A percentile compares a stretch with the other conserved stretches of the same genome.
phyloP scores from a whole-genome alignment of 768 basidiomycete species.

The Hygrophoropsis aurantiaca region DNA sequence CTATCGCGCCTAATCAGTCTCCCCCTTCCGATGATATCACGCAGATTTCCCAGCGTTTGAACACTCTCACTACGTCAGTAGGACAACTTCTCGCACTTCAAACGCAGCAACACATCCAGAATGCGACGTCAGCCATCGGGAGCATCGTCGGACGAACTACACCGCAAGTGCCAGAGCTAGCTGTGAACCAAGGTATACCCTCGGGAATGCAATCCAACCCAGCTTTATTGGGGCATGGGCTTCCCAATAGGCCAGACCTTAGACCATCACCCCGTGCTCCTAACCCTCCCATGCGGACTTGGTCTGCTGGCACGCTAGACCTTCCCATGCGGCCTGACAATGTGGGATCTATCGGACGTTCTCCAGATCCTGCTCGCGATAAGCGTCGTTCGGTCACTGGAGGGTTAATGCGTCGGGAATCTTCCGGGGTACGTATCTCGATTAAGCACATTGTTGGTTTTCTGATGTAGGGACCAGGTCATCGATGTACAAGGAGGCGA shows the following conservation, averaged over 20 bases:
- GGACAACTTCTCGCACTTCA: slow-evolving; percentile 81
- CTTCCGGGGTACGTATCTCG: slow-evolving; percentile 56
- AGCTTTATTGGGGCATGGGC: slow-evolving; percentile 53
- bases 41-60: slow-evolving; percentile 75
- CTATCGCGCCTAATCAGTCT: slow-evolving; percentile 72
- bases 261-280: slow-evolving; percentile 60
- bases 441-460: slow-evolving; percentile 6
- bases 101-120: slow-evolving; percentile 67
- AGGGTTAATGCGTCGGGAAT: slow-evolving; percentile 70
- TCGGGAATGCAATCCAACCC: slow-evolving; percentile 37
- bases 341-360: slow-evolving; percentile 35
- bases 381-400: slow-evolving; percentile 74
- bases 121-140: slow-evolving; percentile 36
- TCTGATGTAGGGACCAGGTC: slow-evolving; percentile 38
- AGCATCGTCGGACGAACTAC: slow-evolving; percentile 26
- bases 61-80: slow-evolving; percentile 79
- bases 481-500: slow-evolving; percentile 57
- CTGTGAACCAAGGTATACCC: slow-evolving; percentile 40
- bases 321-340: slow-evolving; percentile 60
- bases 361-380: slow-evolving; percentile 48
- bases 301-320: slow-evolving; percentile 82
- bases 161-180: slow-evolving; percentile 42
- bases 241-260: slow-evolving; percentile 66
- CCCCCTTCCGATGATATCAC: slow-evolving; percentile 69
- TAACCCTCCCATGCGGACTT: slow-evolving; percentile 75